Evolutionary conservation across 1,284 basidiomycete species (phyloP).

Genomic region (Cryptococcus neoformans): DNA sequence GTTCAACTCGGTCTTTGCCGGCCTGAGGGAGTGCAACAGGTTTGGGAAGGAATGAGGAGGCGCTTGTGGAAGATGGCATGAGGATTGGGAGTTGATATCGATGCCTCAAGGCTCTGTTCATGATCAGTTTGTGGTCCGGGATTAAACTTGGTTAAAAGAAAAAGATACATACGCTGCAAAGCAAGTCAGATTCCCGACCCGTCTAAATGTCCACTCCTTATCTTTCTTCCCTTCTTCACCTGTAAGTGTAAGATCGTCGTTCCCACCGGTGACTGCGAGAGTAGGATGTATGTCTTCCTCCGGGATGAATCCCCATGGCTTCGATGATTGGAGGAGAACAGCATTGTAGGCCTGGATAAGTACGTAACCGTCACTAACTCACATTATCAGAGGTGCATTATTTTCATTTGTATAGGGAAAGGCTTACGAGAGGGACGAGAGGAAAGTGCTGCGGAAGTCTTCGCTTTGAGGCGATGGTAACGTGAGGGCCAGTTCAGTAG

Average conservation of each 20-base stretch:
- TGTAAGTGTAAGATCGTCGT: neutral
- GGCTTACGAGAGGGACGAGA: constrained; percentile 27
- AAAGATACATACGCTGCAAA: constrained; percentile 46
- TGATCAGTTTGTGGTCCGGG: neutral
- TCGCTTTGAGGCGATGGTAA: constrained; percentile 18
- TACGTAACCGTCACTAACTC: constrained; percentile 43
- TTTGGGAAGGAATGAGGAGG: constrained; percentile 9
- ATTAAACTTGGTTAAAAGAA: neutral
- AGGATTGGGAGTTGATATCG: constrained; percentile 41
- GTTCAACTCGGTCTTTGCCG: neutral
- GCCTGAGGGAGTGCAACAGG: constrained; percentile 1
- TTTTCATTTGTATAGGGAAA: neutral
- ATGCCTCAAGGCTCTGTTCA: constrained; percentile 36
- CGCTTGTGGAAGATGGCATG: constrained; percentile 20
- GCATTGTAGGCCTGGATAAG: constrained; percentile 43
- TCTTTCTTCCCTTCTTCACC: constrained; percentile 16
- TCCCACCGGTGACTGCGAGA: constrained; percentile 4
- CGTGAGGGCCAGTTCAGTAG: constrained; percentile 20
- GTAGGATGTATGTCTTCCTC: constrained; percentile 47
- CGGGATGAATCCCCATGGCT: constrained; percentile 46
- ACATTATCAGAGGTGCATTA: neutral
- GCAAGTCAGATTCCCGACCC: constrained; percentile 42
- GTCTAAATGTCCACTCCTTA: constrained; percentile 46
- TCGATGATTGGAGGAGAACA: constrained; percentile 24
- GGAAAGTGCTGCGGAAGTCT: constrained; percentile 8